Conservation (phyloP, 495 filamentous ascomycete species). For the Darksidea phi region DNA sequence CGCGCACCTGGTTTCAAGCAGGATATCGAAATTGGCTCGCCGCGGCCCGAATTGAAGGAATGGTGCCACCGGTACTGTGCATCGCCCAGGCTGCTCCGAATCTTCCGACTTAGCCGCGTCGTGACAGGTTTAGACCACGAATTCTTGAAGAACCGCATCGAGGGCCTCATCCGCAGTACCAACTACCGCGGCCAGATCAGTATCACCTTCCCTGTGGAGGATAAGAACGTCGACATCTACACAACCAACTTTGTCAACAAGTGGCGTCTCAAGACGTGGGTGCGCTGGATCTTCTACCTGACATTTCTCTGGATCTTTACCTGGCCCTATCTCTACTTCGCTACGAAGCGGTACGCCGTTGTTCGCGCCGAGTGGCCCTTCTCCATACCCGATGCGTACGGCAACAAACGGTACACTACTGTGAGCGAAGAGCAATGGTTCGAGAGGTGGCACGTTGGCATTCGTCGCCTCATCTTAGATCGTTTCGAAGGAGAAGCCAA, state of each 20-base stretch:
- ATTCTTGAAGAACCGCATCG: conserved; percentile 47
- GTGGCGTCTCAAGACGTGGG: conserved; percentile 58
- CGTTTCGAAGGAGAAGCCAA: conserved; percentile 33
- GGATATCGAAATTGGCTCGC: conserved; percentile 33
- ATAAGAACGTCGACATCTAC: conserved; percentile 53
- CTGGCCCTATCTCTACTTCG: conserved; percentile 64
- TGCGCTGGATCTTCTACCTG: conserved; percentile 59
- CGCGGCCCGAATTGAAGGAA: conserved; percentile 43
- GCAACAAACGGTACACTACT: conserved; percentile 43
- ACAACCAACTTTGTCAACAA: conserved; percentile 54
- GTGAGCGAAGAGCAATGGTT: conserved; percentile 37
- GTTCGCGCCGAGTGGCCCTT: conserved; percentile 55
- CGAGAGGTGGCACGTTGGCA: conserved; percentile 33
- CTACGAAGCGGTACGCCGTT: conserved; percentile 61
- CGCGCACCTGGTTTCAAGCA: conserved; percentile 32
- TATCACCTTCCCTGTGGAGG: conserved; percentile 54
- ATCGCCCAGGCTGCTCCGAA: conserved; percentile 51
- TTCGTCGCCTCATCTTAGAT: conserved; percentile 31
- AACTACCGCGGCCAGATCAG: conserved; percentile 59
- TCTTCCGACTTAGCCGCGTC: conserved; percentile 52
- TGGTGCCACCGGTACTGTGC: conserved; percentile 60
- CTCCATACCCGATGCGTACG: conserved; percentile 40
- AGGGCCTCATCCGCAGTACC: conserved; percentile 52
- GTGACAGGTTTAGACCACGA: conserved; percentile 54
- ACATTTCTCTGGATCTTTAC: conserved; percentile 61